Percentiles rank a stretch among this genome's conserved stretches.
Evolutionary conservation across 495 filamentous ascomycete species (phyloP).

Genomic region (Podospora appendiculata): DNA sequence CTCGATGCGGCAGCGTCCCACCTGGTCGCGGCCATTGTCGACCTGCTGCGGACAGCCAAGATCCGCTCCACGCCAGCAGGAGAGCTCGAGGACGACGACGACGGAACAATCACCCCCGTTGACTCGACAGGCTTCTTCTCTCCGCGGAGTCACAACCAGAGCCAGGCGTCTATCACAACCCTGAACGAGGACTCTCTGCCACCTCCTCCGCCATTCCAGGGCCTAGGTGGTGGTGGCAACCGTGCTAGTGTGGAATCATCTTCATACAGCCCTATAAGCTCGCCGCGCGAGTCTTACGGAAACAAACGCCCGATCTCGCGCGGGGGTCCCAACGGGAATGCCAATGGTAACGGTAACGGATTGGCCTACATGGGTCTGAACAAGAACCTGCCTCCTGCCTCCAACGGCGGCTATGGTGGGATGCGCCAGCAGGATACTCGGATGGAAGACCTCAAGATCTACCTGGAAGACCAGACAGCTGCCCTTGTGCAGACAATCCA

Average conservation of each 20-base stretch:
- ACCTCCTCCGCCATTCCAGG: conserved; percentile 42
- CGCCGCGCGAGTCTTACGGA: conserved; percentile 42
- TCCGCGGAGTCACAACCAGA: conserved; percentile 31
- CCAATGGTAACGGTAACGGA: conserved; percentile 6
- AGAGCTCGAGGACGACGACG: conserved; percentile 70
- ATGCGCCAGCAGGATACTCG: conserved; percentile 34
- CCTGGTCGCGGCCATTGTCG: conserved; percentile 75
- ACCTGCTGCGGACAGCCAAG: conserved; percentile 75
- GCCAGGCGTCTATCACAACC: conserved; percentile 19
- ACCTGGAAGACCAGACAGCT: conserved; percentile 79
- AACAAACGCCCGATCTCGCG: conserved; percentile 26
- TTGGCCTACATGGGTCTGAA: conserved; percentile 22
- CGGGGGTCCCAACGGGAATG: conserved; percentile 18
- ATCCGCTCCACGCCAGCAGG: conserved; percentile 66
- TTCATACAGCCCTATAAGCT: conserved; percentile 46
- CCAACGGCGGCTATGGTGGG: conserved; percentile 15
- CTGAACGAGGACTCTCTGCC: conserved; percentile 30
- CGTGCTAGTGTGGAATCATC: conserved; percentile 43
- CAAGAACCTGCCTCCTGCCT: conserved; percentile 27
- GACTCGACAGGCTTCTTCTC: conserved; percentile 48
- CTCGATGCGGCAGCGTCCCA: conserved; percentile 95
- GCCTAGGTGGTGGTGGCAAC: conserved; percentile 28
- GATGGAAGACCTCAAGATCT: conserved; percentile 68
- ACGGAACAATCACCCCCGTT: conserved; percentile 47
- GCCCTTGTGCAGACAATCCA: conserved; percentile 76